Evolutionary conservation across 306 rosid genomes (phyloP).

Genomic region (Datisca glomerata): DNA sequence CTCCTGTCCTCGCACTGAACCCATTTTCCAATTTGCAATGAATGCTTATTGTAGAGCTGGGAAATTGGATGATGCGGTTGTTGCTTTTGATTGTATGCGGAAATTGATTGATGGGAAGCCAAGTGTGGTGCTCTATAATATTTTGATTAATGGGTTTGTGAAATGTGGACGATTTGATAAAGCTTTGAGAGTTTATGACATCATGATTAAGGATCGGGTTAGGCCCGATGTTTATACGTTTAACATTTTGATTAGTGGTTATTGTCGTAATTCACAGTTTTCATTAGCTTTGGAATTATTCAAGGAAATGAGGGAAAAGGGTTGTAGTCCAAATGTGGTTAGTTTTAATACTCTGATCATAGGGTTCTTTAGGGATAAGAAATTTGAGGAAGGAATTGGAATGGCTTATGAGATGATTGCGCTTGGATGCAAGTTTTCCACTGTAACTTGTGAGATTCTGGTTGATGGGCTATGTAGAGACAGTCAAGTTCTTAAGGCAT

Average conservation of each 20-base stretch:
- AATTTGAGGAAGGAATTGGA: constrained; percentile 52
- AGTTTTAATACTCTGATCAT: constrained; percentile 77
- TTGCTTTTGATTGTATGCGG: constrained; percentile 41
- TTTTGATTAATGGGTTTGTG: constrained; percentile 71
- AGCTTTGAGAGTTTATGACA: constrained; percentile 45
- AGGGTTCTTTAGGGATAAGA: constrained; percentile 64
- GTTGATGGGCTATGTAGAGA: constrained; percentile 59
- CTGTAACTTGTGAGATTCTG: constrained; percentile 70
- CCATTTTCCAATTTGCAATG: constrained; percentile 44
- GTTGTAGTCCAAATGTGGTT: constrained; percentile 80
- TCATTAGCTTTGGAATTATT: constrained; percentile 54
- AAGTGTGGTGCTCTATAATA: constrained; percentile 35
- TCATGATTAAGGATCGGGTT: constrained; percentile 36
- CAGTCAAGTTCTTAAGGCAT: constrained; percentile 25
- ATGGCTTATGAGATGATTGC: constrained; percentile 82
- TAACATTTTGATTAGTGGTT: constrained; percentile 74
- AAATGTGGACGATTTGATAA: constrained; percentile 31
- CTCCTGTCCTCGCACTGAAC: constrained; percentile 56
- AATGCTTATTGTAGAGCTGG: constrained; percentile 44
- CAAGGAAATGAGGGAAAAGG: constrained; percentile 56
- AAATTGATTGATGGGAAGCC: constrained; percentile 67
- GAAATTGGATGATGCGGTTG: constrained; percentile 40
- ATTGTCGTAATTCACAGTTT: constrained; percentile 49
- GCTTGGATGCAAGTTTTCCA: constrained; percentile 38
- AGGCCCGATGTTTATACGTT: constrained; percentile 68